Evolutionary conservation across 345 rosid species (phyloP).

Genomic region (Citrus reticulata): DNA sequence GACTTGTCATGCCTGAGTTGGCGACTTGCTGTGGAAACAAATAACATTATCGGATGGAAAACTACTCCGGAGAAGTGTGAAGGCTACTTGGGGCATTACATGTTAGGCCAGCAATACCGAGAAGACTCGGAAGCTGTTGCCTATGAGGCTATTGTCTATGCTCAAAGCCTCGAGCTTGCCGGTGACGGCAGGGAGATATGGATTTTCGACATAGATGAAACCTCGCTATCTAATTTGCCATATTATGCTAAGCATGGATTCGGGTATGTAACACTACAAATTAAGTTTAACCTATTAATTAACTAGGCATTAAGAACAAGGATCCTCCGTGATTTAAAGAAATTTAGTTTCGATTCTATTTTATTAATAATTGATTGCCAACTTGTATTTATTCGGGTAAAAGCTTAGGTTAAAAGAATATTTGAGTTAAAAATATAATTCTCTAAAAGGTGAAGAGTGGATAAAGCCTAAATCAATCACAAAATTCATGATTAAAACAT

Average conservation of each 20-base stretch:
- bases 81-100: slow-evolving; percentile 52
- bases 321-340: no score
- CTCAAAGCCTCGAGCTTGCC: slow-evolving; percentile 26
- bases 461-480: no score
- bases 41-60: slow-evolving; percentile 43
- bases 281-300: not conserved
- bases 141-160: slow-evolving; percentile 35
- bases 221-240: slow-evolving; percentile 37
- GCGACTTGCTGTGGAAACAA: slow-evolving; percentile 40
- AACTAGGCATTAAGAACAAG: no score
- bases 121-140: slow-evolving; percentile 37
- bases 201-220: slow-evolving; percentile 52
- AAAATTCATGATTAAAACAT: no score
- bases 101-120: slow-evolving; percentile 44
- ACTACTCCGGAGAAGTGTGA: slow-evolving; percentile 45
- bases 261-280: slow-evolving; percentile 18
- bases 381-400: no score
- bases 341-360: no score
- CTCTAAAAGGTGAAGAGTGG: no score
- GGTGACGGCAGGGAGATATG: slow-evolving; percentile 36
- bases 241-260: slow-evolving; percentile 30
- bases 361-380: no score
- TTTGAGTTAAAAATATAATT: no score
- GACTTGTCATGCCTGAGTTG: no score
- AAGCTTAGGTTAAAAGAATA: no score